These are phyloP conservation scores for Phytophthora citrophthora DNA, from an alignment of 352 stramenopile species.

Conservation along the genomic window DNA sequence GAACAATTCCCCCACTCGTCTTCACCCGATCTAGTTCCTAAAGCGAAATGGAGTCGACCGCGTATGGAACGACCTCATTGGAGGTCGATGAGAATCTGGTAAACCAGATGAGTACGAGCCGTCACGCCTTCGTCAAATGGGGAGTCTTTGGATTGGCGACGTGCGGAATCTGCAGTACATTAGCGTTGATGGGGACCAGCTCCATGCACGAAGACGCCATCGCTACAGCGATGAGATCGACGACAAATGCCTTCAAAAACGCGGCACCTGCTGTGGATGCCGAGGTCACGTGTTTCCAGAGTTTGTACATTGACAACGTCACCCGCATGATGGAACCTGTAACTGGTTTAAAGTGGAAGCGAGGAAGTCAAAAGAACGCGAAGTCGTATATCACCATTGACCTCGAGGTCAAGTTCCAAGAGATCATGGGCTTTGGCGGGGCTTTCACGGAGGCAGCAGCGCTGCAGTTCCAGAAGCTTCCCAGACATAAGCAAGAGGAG, in stretches of 20 bases:
- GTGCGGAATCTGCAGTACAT: slow-evolving; percentile 29
- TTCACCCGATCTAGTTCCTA: background rate
- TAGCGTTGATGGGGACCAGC: slow-evolving; percentile 25
- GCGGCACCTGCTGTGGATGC: slow-evolving; percentile 11
- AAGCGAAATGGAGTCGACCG: slow-evolving; percentile 33
- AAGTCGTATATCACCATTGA: slow-evolving; percentile 62
- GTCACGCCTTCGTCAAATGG: slow-evolving; percentile 32
- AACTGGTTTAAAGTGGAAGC: slow-evolving; percentile 47
- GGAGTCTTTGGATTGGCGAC: slow-evolving; percentile 33
- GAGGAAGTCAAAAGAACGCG: background rate
- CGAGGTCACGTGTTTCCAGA: slow-evolving; percentile 67
- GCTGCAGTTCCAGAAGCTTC: slow-evolving; percentile 86
- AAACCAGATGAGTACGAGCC: slow-evolving; percentile 9
- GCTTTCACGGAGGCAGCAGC: slow-evolving; percentile 92
- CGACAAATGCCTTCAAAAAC: slow-evolving; percentile 8
- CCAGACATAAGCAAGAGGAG: slow-evolving; percentile 76
- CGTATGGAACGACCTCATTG: slow-evolving; percentile 47
- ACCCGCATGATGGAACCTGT: slow-evolving; percentile 72
- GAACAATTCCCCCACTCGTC: background rate
- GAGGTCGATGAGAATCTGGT: slow-evolving; percentile 29
- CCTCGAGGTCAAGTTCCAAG: slow-evolving; percentile 56
- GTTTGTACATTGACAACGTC: slow-evolving; percentile 59
- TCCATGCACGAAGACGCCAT: slow-evolving; percentile 22
- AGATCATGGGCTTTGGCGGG: slow-evolving; percentile 91
- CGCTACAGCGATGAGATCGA: slow-evolving; percentile 11